Evolutionary conservation across 495 filamentous ascomycete species (phyloP), one percentile per base, ranked within the genome.

Genomic region (Choiromyces venosus): DNA sequence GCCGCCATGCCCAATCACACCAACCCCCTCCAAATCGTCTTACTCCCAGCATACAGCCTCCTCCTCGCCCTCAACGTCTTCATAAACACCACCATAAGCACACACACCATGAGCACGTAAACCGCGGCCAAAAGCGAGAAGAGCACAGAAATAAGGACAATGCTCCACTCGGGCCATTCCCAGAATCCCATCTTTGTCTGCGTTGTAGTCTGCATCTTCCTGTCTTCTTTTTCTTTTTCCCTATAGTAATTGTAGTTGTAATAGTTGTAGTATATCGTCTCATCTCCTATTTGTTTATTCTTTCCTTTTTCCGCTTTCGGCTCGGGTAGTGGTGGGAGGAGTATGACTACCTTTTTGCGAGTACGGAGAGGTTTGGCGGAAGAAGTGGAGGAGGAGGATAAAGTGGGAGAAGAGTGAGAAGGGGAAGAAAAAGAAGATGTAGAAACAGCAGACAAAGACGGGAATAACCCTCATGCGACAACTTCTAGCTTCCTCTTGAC

Each of bases 401-500:
- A 29, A 12, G 52, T 12, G 52, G 18, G 25, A n/a, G 52, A 7
- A 61, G 25, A 61, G 52, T n/a, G 4, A 12, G 52, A 61, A 33
- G 52, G 12, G 19, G 42, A 46, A 14, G 52, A 12, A 61, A 25
- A 6, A n/a, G 46, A 25, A 33, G 52, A 16, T 29, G 52, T n/a
- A n/a, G n/a, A n/a, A n/a, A n/a, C 52, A n/a, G 25, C 25, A 33
- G 52, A 61, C 52, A 61, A 61, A 61, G 52, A 61, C 25, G 52
- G 52, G 52, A 61, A 29, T 9, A 61, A 61, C 52, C 52, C 52
- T 29, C 33, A 61, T 61, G 52, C 52, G 52, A 77, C 75, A n/a
- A 77, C 66, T 46, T 77, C 67, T 10, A 77, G 42, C 16, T 77
- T 77, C 29, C 70, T 69, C 18, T 70, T 77, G 37, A 77, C 69